A percentile compares a stretch with the other conserved stretches of the same genome.
These are phyloP conservation scores for Claviceps africana DNA, from an alignment of 2,329 filamentous ascomycete species.

Conservation along the genomic window DNA sequence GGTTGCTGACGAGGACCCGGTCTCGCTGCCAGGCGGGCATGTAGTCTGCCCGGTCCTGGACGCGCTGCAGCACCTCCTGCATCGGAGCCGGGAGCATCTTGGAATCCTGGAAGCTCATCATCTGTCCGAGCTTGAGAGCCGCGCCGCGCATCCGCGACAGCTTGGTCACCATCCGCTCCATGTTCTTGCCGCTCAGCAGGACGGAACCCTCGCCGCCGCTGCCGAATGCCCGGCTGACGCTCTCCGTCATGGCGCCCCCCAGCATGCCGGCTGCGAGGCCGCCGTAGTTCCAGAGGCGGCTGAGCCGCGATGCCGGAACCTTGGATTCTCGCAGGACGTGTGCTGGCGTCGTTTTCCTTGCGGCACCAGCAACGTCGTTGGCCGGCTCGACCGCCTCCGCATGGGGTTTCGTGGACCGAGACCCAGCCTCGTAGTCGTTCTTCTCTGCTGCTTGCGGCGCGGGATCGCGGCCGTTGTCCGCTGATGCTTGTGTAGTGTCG, in stretches of 20 bases:
- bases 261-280: conserved; percentile 92
- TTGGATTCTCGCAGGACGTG: conserved; percentile 77
- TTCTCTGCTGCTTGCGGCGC: neutral
- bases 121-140: conserved; percentile 91
- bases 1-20: conserved; percentile 62
- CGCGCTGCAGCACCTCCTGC: conserved; percentile 78
- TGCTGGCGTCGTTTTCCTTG: conserved; percentile 10
- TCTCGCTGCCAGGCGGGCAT: conserved; percentile 93
- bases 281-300: conserved; percentile 87
- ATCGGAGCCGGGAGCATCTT: conserved; percentile 86
- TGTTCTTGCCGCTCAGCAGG: conserved; percentile 77
- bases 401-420: conserved; percentile 2
- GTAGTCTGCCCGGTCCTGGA: conserved; percentile 93
- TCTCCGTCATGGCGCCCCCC: conserved; percentile 77
- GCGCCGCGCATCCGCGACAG: conserved; percentile 93
- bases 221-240: conserved; percentile 66
- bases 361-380: conserved; percentile 12
- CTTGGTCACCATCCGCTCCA: conserved; percentile 85
- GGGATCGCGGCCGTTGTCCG: neutral
- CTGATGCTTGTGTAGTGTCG: neutral
- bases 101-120: conserved; percentile 95
- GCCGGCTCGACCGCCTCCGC: conserved; percentile 10
- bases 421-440: neutral
- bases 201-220: conserved; percentile 56
- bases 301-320: conserved; percentile 76